Conservation (phyloP, 2,329 filamentous ascomycete species). For the Talaromyces sp. region DNA sequence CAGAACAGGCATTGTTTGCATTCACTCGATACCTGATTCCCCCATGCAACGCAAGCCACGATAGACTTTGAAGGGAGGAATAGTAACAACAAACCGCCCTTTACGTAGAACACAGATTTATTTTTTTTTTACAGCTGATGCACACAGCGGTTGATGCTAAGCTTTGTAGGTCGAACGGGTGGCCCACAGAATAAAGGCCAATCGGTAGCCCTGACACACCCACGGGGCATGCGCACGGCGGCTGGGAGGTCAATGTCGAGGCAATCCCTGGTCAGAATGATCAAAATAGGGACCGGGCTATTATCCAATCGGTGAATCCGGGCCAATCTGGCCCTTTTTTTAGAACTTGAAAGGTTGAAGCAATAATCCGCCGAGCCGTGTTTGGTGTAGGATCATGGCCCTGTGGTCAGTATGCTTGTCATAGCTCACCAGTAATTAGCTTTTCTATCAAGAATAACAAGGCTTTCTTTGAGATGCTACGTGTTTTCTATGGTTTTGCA, state of each 20-base stretch:
- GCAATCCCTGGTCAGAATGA: background rate
- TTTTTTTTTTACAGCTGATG: no score
- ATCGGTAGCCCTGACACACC: background rate
- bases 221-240: background rate
- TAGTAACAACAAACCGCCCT: no score
- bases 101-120: background rate
- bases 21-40: background rate
- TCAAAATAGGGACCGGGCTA: background rate
- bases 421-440: no score
- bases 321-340: background rate
- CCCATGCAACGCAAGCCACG: no score
- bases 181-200: constrained; percentile 1
- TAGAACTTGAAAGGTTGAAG: no score
- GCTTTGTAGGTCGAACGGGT: constrained; percentile 7
- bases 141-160: background rate
- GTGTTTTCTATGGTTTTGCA: background rate
- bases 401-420: no score
- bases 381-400: no score
- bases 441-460: background rate
- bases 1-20: no score
- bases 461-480: background rate
- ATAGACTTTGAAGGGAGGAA: background rate
- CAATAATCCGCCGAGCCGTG: background rate
- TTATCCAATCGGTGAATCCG: background rate
- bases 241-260: background rate